A percentile compares a stretch with the other conserved stretches of the same genome.
phyloP scores from a whole-genome alignment of 2,329 filamentous ascomycete genomes.

The Teratosphaeria epicoccoides region DNA sequence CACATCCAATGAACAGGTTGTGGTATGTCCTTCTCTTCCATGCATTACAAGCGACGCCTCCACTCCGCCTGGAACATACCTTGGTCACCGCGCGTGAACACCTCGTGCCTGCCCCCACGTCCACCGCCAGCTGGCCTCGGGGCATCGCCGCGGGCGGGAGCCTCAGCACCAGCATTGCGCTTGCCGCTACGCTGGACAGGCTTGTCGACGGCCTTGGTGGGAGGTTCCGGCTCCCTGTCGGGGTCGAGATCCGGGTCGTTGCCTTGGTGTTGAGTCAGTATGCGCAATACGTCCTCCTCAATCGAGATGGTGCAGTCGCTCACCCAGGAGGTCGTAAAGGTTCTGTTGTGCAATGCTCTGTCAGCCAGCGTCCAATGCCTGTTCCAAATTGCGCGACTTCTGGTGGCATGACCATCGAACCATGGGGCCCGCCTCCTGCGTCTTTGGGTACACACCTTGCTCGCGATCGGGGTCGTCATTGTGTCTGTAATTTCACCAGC shows the following conservation, averaged over 20 bases:
- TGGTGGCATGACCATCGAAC: slow-evolving; percentile 2
- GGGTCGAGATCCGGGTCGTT: slow-evolving; percentile 61
- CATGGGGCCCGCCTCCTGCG: background rate
- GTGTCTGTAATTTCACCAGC: slow-evolving; percentile 11
- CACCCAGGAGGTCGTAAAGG: slow-evolving; percentile 98
- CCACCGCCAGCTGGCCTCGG: slow-evolving; percentile 30
- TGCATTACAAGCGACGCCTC: background rate
- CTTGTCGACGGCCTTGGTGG: slow-evolving; percentile 85
- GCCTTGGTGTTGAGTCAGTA: slow-evolving; percentile 36
- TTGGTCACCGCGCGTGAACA: slow-evolving; percentile 68
- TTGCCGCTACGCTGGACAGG: slow-evolving; percentile 64
- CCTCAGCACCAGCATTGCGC: slow-evolving; percentile 73
- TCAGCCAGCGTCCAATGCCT: slow-evolving; percentile 4
- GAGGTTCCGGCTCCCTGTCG: slow-evolving; percentile 65
- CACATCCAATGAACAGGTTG: background rate
- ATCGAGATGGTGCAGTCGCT: slow-evolving; percentile 1
- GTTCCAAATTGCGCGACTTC: background rate
- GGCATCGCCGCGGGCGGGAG: slow-evolving; percentile 37
- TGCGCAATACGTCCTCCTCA: background rate
- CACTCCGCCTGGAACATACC: slow-evolving; percentile 50
- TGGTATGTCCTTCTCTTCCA: background rate
- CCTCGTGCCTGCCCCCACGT: slow-evolving; percentile 45
- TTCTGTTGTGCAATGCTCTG: slow-evolving; percentile 50
- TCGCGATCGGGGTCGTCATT: slow-evolving; percentile 14
- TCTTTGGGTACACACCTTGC: slow-evolving; percentile 11